phyloP scores from a whole-genome alignment of 2,329 filamentous ascomycete genomes.

The Leptographium galeiforme region DNA sequence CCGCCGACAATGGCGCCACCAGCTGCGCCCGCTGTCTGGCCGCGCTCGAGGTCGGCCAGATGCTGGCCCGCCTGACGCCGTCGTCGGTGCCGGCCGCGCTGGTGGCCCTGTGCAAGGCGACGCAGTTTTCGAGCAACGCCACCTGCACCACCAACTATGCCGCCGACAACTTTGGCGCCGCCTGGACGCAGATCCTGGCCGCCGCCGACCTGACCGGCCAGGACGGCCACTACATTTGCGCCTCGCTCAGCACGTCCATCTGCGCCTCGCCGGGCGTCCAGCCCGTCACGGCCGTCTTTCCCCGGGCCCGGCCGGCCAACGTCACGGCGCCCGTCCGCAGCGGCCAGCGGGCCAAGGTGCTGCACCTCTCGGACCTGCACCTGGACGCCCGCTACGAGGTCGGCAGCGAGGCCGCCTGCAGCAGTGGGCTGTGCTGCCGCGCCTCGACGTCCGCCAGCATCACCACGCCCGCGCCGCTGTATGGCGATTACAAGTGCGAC shows the following conservation, averaged over 20 bases:
- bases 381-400: conserved; percentile 38
- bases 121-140: conserved; percentile 28
- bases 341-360: conserved; percentile 39
- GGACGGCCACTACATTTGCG: conserved; percentile 45
- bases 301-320: conserved; percentile 38
- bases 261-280: conserved; percentile 31
- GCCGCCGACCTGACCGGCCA: conserved; percentile 37
- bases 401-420: conserved; percentile 40
- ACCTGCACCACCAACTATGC: conserved; percentile 34
- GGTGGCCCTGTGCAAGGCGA: conserved; percentile 34
- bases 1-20: conserved; percentile 17
- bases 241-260: conserved; percentile 30
- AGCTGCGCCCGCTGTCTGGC: conserved; percentile 41
- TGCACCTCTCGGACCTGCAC: conserved; percentile 48
- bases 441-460: conserved; percentile 21
- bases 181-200: conserved; percentile 44
- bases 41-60: conserved; percentile 34
- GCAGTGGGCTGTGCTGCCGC: conserved; percentile 47
- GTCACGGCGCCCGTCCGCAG: conserved; percentile 29
- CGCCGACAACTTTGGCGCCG: conserved; percentile 33
- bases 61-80: conserved; percentile 35
- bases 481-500: conserved; percentile 42
- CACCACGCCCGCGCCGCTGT: conserved; percentile 36
- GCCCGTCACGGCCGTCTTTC: conserved; percentile 34
- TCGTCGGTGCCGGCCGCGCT: conserved; percentile 33